Percentiles rank a stretch among this genome's conserved stretches.
Conservation (phyloP, 192 early-diverging fungal genomes). For the Podila minutissima region DNA sequence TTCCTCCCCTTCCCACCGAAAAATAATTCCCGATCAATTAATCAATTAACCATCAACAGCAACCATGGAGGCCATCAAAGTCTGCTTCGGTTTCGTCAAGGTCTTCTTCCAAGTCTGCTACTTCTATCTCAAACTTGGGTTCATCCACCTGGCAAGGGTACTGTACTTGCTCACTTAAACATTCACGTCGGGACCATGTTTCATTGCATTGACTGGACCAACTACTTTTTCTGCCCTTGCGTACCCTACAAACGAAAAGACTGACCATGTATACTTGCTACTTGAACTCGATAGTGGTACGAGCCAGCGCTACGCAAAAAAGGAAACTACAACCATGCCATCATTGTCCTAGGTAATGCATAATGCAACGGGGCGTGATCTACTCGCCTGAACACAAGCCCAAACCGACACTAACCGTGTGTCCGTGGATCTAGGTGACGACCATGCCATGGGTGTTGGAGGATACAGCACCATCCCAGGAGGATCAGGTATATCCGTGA, state of each 20-base stretch:
- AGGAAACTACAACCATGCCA: slow-evolving; percentile 43
- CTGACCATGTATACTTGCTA: no score
- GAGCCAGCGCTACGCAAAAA: slow-evolving; percentile 32
- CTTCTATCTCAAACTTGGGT: slow-evolving; percentile 42
- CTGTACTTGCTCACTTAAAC: background rate
- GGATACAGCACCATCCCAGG: slow-evolving; percentile 27
- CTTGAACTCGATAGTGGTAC: slow-evolving; percentile 15
- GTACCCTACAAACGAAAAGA: background rate
- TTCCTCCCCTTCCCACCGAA: no score
- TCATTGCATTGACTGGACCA: background rate
- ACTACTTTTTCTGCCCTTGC: background rate
- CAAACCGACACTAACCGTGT: background rate
- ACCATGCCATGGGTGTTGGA: slow-evolving; percentile 50
- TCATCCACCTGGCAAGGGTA: slow-evolving; percentile 45
- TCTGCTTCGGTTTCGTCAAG: slow-evolving; percentile 15
- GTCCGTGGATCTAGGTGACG: slow-evolving; percentile 25
- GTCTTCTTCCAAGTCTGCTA: slow-evolving; percentile 32
- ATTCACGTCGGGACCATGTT: background rate
- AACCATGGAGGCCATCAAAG: slow-evolving; percentile 23
- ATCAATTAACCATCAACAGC: no score
- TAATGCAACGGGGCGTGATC: background rate
- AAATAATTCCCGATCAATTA: no score
- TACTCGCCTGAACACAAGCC: background rate
- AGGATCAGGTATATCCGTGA: slow-evolving; percentile 26
- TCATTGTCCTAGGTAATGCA: slow-evolving; percentile 28